phyloP scores from a whole-genome alignment of 176 grass and related monocot species.

The Juncus inflexus region DNA sequence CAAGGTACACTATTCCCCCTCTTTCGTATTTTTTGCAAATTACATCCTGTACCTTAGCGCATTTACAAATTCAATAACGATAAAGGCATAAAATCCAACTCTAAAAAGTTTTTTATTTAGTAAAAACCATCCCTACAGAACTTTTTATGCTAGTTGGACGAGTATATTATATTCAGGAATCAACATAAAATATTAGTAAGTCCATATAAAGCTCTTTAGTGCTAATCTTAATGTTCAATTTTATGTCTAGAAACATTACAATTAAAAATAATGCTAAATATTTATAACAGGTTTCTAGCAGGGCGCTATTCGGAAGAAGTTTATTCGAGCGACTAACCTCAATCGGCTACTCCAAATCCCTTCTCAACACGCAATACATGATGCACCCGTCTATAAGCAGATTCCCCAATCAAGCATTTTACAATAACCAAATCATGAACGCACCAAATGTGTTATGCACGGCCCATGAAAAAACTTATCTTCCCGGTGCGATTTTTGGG shows the following conservation, averaged over 20 bases:
- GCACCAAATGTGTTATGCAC: slow-evolving; percentile 40
- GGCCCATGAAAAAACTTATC: slow-evolving; percentile 17
- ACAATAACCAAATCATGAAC: slow-evolving; percentile 45
- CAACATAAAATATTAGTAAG: no score
- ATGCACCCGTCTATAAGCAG: slow-evolving; percentile 74
- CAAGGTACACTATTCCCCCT: slow-evolving; percentile 33
- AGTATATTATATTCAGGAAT: no score
- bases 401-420: slow-evolving; percentile 52
- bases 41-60: background rate
- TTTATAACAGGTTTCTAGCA: slow-evolving; percentile 33
- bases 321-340: slow-evolving; percentile 56
- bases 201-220: no score
- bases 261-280: no score
- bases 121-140: no score
- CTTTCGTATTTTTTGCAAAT: background rate
- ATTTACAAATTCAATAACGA: no score
- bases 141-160: no score
- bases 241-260: no score
- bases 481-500: slow-evolving; percentile 48
- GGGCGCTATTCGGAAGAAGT: slow-evolving; percentile 49
- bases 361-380: slow-evolving; percentile 72
- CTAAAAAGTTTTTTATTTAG: no score
- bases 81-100: no score
- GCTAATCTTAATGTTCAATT: no score
- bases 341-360: slow-evolving; percentile 53